phyloP scores from a whole-genome alignment of 78 protist genomes.

The slime mould (Dictyostelium discoideum) region dicty_2.7 NC_007088.5:3787001-3787500 shows the following conservation, averaged over 20 bases:
- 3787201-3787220: conserved; percentile 95
- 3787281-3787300: conserved; percentile 91
- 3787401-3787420: conserved; percentile 95
- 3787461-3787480: conserved; percentile 64
- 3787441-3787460: conserved; percentile 53
- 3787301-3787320: conserved; percentile 32
- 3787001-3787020: conserved; percentile 79
- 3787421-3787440: conserved; percentile 87
- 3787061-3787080: conserved; percentile 84
- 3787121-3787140: neutral
- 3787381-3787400: conserved; percentile 93
- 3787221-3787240: conserved; percentile 96
- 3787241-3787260: conserved; percentile 94
- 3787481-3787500: conserved; percentile 64
- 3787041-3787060: conserved; percentile 87
- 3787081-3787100: conserved; percentile 25
- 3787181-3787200: conserved; percentile 87
- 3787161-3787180: neutral
- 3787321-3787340: conserved; percentile 89
- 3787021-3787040: conserved; percentile 88
- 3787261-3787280: conserved; percentile 97
- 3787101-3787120: neutral
- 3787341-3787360: conserved; percentile 95
- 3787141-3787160: too few relatives aligned
- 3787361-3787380: conserved; percentile 85